These are phyloP conservation scores for Nissolia schottii DNA, from an alignment of 306 rosid species.

Conservation along the genomic window DNA sequence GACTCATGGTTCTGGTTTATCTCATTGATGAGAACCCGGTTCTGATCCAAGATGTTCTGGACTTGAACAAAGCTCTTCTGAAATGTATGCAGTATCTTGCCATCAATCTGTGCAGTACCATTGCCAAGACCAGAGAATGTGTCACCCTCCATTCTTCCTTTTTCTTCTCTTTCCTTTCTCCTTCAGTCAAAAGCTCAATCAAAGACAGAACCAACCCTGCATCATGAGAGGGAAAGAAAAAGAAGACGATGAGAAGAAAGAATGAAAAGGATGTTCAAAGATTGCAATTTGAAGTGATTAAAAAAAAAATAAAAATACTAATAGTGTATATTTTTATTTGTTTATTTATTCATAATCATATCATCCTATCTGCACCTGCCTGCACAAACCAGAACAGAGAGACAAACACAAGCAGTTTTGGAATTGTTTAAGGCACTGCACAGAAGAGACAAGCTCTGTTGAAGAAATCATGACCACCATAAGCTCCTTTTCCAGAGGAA, in stretches of 20 bases:
- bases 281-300: constrained; percentile 12
- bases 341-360: constrained; percentile 47
- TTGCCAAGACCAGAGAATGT: constrained; percentile 65
- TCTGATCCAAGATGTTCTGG: constrained; percentile 85
- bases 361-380: constrained; percentile 50
- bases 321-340: neutral
- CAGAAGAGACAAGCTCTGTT: constrained; percentile 78
- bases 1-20: constrained; percentile 98
- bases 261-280: constrained; percentile 12
- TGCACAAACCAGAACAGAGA: constrained; percentile 46
- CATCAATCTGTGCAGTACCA: constrained; percentile 58
- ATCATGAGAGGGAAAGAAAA: constrained; percentile 24
- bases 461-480: constrained; percentile 73
- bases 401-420: constrained; percentile 56
- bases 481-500: constrained; percentile 45
- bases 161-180: neutral
- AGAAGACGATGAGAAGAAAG: constrained; percentile 18
- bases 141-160: constrained; percentile 78
- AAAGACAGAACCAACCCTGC: constrained; percentile 53
- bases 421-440: constrained; percentile 49
- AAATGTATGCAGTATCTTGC: constrained; percentile 71
- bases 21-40: constrained; percentile 84
- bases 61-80: constrained; percentile 88
- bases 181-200: constrained; percentile 24
- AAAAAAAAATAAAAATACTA: neutral